These are phyloP conservation scores for Aureoboletus auriporus DNA, from an alignment of 768 basidiomycete genomes.

Conservation along the genomic window DNA sequence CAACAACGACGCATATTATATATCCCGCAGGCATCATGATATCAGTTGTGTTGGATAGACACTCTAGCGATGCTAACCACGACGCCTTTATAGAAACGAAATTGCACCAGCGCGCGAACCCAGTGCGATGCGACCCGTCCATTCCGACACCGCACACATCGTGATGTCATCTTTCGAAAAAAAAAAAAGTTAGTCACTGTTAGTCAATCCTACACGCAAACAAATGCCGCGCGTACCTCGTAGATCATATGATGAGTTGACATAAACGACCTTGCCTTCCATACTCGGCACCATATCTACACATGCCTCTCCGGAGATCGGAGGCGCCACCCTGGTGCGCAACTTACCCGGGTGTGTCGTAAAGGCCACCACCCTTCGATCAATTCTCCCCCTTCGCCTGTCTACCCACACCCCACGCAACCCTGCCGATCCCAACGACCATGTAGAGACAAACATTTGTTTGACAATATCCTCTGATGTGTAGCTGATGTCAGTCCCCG, in stretches of 20 bases:
- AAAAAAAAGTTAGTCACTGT: too few species aligned
- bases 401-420: constrained; percentile 25
- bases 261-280: constrained; percentile 11
- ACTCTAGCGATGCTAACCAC: too few species aligned
- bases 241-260: constrained; percentile 25
- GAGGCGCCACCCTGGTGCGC: neutral
- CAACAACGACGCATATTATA: too few species aligned
- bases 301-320: neutral
- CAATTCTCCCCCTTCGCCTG: constrained; percentile 11
- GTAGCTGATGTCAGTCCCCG: neutral
- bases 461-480: neutral
- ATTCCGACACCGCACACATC: constrained; percentile 44
- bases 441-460: constrained; percentile 11
- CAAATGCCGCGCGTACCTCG: constrained; percentile 19
- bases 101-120: constrained; percentile 38
- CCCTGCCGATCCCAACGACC: constrained; percentile 18
- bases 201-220: neutral
- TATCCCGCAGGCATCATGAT: too few species aligned
- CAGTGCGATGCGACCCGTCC: constrained; percentile 39
- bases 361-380: constrained; percentile 22
- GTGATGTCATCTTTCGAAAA: constrained; percentile 39
- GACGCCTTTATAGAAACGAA: constrained; percentile 10
- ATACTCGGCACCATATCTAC: neutral
- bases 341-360: constrained; percentile 12
- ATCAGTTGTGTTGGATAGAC: too few species aligned